Conservation (phyloP, 106 monocot genomes). For the Triglochin maritima region DNA sequence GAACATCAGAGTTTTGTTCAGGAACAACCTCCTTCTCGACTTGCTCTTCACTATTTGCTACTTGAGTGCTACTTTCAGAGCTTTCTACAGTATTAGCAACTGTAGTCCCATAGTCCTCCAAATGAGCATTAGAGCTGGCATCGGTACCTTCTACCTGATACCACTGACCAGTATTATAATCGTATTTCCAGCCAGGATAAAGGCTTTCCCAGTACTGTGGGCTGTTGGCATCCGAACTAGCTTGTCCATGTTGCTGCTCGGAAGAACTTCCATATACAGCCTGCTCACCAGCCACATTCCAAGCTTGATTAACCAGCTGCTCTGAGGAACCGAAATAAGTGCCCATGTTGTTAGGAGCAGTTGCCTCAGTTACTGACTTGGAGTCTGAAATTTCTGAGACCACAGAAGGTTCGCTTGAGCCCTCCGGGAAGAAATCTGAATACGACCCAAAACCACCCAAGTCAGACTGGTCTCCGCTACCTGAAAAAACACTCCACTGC, state of each 20-base stretch:
- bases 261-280: not conserved
- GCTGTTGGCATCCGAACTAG: slow-evolving; percentile 22
- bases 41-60: not conserved
- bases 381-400: too few relatives aligned
- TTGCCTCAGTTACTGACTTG: not conserved
- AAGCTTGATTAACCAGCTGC: not conserved
- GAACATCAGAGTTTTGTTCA: slow-evolving; percentile 22
- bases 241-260: slow-evolving; percentile 8
- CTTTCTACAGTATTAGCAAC: not conserved
- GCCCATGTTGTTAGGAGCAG: not conserved
- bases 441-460: slow-evolving; percentile 30
- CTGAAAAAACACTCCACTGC: slow-evolving; percentile 69
- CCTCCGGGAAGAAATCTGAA: slow-evolving; percentile 39
- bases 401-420: slow-evolving; percentile 11
- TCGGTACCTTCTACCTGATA: slow-evolving; percentile 14
- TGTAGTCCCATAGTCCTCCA: slow-evolving; percentile 9
- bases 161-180: slow-evolving; percentile 20
- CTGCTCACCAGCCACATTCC: not conserved
- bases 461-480: slow-evolving; percentile 13
- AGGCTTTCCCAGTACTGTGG: slow-evolving; percentile 64
- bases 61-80: not conserved
- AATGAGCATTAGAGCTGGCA: slow-evolving; percentile 8
- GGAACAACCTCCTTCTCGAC: slow-evolving; percentile 5
- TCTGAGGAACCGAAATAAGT: not conserved
- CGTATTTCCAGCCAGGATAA: slow-evolving; percentile 95